Evolutionary conservation across 306 rosid species (phyloP), one percentile per base, ranked within the genome.

Genomic region (Senna tora): DNA sequence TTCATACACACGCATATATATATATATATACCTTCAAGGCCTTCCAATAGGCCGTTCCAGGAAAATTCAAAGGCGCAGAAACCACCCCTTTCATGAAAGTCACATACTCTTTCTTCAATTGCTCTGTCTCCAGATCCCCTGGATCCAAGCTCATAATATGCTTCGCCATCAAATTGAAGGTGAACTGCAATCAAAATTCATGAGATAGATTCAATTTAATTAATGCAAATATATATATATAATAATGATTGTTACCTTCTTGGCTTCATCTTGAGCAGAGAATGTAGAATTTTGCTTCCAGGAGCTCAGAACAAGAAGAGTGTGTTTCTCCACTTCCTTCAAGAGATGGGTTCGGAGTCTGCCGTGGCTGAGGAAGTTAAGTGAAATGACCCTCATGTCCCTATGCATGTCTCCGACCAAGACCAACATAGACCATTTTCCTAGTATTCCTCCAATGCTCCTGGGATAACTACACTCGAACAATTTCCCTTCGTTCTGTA

Each of bases 341-440:
- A 88, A 50, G 0, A 88, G 72, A 65, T 80, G 83, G 17, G 84
- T 83, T 43, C 87, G 74, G 5, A 88, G 89, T 57, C 91, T 75
- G 33, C 88, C 84, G 50, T 86, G 91, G 79, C 91, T 86, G 47
- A 88, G 71, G 67, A 86, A 88, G 56, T 88, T 88, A 25, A 88
- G 83, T 2, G 94, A 88, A 15, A 88, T 88, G 22, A 46, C 73
- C 74, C 94, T 86, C 94, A 88, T 88, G 34, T 86, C 84, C 72
- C 87, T 80, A 21, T 88, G 94, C 94, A 88, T 88, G 84, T 88
- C 94, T 15, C 94, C 94, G 5, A 90, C 92, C 22, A 89, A 49
- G 55, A 93, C 98, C 80, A 93, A 65, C 98, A 93, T 93, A 21
- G 98, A 93, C 98, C 98, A 93, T 79, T 93, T 90, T n/a, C 98